A percentile compares a stretch with the other conserved stretches of the same genome.
Evolutionary conservation across 208 protist species (phyloP).

Genomic region (Acanthamoeba triangularis): DNA sequence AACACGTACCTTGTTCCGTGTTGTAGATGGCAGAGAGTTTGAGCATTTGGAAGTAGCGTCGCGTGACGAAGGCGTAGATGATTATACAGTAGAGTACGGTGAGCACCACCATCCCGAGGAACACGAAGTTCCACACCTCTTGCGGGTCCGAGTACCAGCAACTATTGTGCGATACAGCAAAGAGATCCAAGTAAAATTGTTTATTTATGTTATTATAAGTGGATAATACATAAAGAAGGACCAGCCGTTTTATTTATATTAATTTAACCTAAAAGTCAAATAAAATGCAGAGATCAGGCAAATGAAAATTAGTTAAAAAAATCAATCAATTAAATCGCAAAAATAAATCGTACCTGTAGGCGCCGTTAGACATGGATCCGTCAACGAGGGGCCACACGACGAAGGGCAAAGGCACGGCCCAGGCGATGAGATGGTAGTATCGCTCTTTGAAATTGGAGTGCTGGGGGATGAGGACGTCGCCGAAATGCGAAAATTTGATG

Average conservation of each 20-base stretch:
- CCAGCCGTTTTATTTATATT: too few species aligned
- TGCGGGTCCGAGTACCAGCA: slow-evolving; percentile 50
- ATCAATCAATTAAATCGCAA: background rate
- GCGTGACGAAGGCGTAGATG: slow-evolving; percentile 68
- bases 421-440: slow-evolving; percentile 56
- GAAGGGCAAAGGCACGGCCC: slow-evolving; percentile 26
- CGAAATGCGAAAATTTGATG: slow-evolving; percentile 51
- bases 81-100: slow-evolving; percentile 34
- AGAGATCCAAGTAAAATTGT: background rate
- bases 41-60: slow-evolving; percentile 60
- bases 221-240: too few species aligned
- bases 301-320: too few species aligned
- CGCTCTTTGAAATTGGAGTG: slow-evolving; percentile 67
- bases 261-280: background rate
- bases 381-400: slow-evolving; percentile 41
- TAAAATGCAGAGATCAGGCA: too few species aligned
- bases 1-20: slow-evolving; percentile 30
- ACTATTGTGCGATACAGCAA: background rate
- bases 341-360: slow-evolving; percentile 37
- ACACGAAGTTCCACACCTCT: slow-evolving; percentile 48
- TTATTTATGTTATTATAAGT: too few species aligned
- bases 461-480: slow-evolving; percentile 41
- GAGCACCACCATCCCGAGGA: slow-evolving; percentile 48
- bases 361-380: slow-evolving; percentile 36
- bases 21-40: slow-evolving; percentile 65